phyloP scores from a whole-genome alignment of 2,329 filamentous ascomycete genomes.

The Aspergillus spinulosporus region DNA sequence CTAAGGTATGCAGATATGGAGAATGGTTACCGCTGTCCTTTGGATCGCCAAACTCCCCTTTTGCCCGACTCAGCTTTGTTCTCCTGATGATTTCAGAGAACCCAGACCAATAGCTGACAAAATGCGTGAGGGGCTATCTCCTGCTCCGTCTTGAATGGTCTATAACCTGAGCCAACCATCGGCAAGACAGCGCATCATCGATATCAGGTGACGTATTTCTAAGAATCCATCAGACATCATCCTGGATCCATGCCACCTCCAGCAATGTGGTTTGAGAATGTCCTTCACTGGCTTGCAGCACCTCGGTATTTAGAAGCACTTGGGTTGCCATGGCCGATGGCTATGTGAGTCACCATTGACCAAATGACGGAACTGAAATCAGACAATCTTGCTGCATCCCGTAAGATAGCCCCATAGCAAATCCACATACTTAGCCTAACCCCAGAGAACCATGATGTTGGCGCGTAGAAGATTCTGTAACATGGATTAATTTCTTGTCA shows the following conservation, averaged over 20 bases:
- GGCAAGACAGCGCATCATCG: not conserved
- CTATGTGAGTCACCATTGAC: not conserved
- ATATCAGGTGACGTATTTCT: constrained; percentile 5
- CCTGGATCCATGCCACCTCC: not conserved
- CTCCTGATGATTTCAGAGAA: constrained; percentile 1
- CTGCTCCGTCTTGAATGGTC: not conserved
- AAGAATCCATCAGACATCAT: not conserved
- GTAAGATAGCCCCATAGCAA: constrained; percentile 6
- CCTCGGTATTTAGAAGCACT: not conserved
- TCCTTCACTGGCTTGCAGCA: not conserved
- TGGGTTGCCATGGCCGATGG: not conserved
- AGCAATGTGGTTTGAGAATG: not conserved
- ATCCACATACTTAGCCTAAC: constrained; percentile 27
- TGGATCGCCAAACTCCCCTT: constrained; percentile 1
- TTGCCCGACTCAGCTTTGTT: constrained; percentile 6
- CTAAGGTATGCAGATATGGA: constrained; percentile 14
- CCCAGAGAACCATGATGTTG: constrained; percentile 29
- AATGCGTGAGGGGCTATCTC: not conserved
- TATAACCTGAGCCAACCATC: not conserved
- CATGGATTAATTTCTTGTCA: constrained; percentile 10
- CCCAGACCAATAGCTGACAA: not conserved
- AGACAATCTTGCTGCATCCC: not conserved
- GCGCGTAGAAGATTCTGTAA: constrained; percentile 23
- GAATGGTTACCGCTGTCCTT: constrained; percentile 15
- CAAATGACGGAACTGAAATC: constrained; percentile 1